Base-by-base conservation (phyloP, 129 eudicot genomes). In the Smallanthus sonchifolius region DNA sequence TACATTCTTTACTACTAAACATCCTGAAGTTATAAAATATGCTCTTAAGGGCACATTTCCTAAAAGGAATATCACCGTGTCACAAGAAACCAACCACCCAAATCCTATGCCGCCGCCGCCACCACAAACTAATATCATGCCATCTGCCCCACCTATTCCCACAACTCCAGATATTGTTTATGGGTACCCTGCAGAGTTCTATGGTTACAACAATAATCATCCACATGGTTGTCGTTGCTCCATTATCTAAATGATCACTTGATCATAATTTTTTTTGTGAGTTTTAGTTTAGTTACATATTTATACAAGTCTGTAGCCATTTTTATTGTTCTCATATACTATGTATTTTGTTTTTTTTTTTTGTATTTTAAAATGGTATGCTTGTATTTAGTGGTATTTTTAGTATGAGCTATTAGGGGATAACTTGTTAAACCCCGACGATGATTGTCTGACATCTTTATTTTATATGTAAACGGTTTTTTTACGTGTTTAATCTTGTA, bases 181-280 rank as follows among this genome's bases (percentile, higher is more conserved):
- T 63, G 64, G 79, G n/a, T 35, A 74, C 30, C 79, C 79, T 44
- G 38, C 51, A 2, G 30, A 74, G 49, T 65, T 17, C 5, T 49
- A 74, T 35, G 79, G 49, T 28, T 45, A 16, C 72, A 5, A 54
- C 4, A 7, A 30, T 6, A 62, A 74, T 34, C 37, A 17, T 30
- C 70, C 20, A 57, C 10, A 57, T 73, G 77, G 68, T 24, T 17
- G 37, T 47, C 34, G 15, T 45, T 61, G 69, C 48, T n/a, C 36
- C 20, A 51, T 64, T 51, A 15, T 67, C 42, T 67, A 10, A 35
- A 57, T 32, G 6, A 57, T 49, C 8, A 49, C 56, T 49, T n/a
- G 24, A 5, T 28, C 3, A 56, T 19, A 56, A 28, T 57, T 2
- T 11, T 0, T 28, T 11, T 28, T 56, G 36, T 56, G 5, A 20